Evolutionary conservation across 208 protist genomes (phyloP).

Genomic region (Leishmania braziliensis): DNA sequence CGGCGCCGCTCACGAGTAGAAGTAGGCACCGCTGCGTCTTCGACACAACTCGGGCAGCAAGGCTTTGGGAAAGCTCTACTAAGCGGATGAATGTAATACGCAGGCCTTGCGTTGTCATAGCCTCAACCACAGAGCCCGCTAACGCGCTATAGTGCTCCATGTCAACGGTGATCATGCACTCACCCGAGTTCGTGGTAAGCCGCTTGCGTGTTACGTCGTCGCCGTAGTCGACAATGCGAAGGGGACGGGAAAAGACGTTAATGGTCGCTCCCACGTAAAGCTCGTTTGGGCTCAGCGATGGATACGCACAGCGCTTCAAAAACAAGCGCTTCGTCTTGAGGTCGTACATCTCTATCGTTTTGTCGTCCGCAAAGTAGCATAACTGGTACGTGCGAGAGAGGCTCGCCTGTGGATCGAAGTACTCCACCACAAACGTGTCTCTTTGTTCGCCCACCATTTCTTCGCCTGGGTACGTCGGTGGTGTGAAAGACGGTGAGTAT

Average conservation of each 20-base stretch:
- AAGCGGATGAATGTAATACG: constrained; percentile 76
- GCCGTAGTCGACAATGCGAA: constrained; percentile 92
- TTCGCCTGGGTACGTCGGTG: not conserved
- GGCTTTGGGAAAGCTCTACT: constrained; percentile 57
- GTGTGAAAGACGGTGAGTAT: not conserved
- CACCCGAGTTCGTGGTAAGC: constrained; percentile 57
- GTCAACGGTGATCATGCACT: constrained; percentile 72
- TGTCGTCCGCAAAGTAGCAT: constrained; percentile 88
- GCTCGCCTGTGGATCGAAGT: constrained; percentile 90
- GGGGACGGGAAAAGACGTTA: constrained; percentile 92
- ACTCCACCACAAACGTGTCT: constrained; percentile 88
- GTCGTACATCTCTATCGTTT: constrained; percentile 96
- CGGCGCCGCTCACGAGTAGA: constrained; percentile 58
- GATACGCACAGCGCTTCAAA: constrained; percentile 92
- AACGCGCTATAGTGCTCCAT: constrained; percentile 28
- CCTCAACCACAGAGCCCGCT: constrained; percentile 58
- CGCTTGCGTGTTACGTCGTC: constrained; percentile 85
- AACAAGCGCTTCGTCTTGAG: constrained; percentile 92
- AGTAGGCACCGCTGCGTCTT: constrained; percentile 51
- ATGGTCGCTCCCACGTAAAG: constrained; percentile 93
- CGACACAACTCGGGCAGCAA: constrained; percentile 37
- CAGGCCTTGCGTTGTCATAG: constrained; percentile 54
- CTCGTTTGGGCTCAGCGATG: constrained; percentile 74
- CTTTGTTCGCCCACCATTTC: constrained; percentile 58
- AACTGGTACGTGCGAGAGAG: constrained; percentile 90